These are phyloP conservation scores for Mortierella hygrophila DNA, from an alignment of 192 early-diverging fungal species.

Conservation along the genomic window DNA sequence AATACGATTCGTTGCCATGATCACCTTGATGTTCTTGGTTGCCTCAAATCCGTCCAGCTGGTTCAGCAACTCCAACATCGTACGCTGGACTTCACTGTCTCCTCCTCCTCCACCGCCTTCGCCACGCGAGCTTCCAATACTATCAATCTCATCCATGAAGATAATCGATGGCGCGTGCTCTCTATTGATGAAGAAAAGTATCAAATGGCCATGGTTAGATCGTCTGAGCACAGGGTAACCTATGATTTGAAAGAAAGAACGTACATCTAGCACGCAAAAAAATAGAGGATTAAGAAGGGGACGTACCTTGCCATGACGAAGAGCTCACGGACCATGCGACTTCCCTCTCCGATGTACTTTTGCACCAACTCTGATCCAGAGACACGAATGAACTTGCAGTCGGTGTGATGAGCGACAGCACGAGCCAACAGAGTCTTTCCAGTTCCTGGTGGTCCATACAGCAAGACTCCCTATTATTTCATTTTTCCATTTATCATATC, in stretches of 20 bases:
- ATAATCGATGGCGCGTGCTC: constrained; percentile 94
- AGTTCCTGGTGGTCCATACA: constrained; percentile 92
- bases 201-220: background rate
- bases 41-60: constrained; percentile 93
- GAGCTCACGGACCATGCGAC: constrained; percentile 91
- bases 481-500: background rate
- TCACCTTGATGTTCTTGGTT: constrained; percentile 93
- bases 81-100: constrained; percentile 92
- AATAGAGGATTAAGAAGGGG: background rate
- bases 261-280: background rate
- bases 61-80: constrained; percentile 92
- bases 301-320: constrained; percentile 87
- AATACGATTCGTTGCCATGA: constrained; percentile 94
- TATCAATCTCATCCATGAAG: constrained; percentile 95
- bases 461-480: constrained; percentile 79
- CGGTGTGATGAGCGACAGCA: constrained; percentile 94
- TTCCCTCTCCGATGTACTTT: constrained; percentile 95
- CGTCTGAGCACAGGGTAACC: background rate
- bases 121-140: constrained; percentile 88
- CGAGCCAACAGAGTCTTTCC: constrained; percentile 91
- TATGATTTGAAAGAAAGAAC: too few relatives aligned
- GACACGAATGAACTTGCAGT: constrained; percentile 92
- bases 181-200: constrained; percentile 44
- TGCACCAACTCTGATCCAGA: constrained; percentile 92
- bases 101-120: constrained; percentile 82